A percentile compares a stretch with the other conserved stretches of the same genome.
Evolutionary conservation across 2,329 filamentous ascomycete genomes (phyloP).

Genomic region (Cytospora leucostoma): DNA sequence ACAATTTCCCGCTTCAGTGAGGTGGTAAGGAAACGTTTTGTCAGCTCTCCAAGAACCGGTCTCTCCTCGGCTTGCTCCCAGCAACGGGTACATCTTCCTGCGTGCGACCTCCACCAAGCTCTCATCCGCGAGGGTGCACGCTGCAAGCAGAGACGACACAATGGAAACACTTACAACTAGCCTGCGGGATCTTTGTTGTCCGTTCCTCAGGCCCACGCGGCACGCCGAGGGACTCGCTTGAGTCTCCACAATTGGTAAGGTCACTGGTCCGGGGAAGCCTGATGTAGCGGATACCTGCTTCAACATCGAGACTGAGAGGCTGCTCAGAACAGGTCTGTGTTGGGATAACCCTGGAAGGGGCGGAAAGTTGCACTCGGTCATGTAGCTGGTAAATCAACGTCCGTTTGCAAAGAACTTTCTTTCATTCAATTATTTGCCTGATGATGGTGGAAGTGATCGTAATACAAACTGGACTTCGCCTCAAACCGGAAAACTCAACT

Average conservation of each 20-base stretch:
- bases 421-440: slow-evolving; percentile 1
- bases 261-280: not conserved
- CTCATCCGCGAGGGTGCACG: not conserved
- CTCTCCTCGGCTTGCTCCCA: not conserved
- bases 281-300: slow-evolving; percentile 8
- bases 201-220: slow-evolving; percentile 12
- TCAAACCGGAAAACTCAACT: not conserved
- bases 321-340: not conserved
- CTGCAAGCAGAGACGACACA: not conserved
- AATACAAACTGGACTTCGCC: slow-evolving; percentile 13
- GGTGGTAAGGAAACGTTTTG: not conserved
- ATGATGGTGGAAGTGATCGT: slow-evolving; percentile 12
- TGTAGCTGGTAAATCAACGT: slow-evolving; percentile 3
- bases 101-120: not conserved
- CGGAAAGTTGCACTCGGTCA: slow-evolving; percentile 18
- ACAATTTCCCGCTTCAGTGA: slow-evolving; percentile 5
- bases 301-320: slow-evolving; percentile 11
- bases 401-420: slow-evolving; percentile 16
- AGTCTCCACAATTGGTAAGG: slow-evolving; percentile 1
- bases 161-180: not conserved
- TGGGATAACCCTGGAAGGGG: not conserved
- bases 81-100: not conserved
- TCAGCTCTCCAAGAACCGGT: not conserved
- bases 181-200: slow-evolving; percentile 21
- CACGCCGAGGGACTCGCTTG: slow-evolving; percentile 17